Evolutionary conservation across 1,139 yeast species (phyloP).

Genomic region (Wickerhamiella infanticola): DNA sequence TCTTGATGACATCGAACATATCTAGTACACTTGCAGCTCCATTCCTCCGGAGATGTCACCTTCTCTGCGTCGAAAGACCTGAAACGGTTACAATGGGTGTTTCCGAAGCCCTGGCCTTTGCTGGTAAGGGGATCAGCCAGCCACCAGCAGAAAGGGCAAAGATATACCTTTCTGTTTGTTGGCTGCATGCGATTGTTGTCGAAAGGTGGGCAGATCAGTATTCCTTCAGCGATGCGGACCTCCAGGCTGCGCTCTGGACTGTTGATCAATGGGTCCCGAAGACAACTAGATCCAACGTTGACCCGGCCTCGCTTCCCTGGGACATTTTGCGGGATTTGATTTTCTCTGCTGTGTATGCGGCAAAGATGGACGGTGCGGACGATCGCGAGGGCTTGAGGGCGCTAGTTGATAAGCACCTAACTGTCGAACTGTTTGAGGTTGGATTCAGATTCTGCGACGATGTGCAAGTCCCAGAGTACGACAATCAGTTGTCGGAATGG

Average conservation of each 20-base stretch:
- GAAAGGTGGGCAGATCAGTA: neutral
- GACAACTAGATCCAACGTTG: neutral
- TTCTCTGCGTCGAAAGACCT: neutral
- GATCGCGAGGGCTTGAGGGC: neutral
- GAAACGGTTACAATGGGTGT: neutral
- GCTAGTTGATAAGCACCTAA: neutral
- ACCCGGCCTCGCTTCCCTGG: neutral
- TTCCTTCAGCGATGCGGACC: constrained; percentile 1
- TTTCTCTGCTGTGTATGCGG: neutral
- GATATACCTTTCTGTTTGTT: neutral
- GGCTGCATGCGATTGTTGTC: constrained; percentile 1
- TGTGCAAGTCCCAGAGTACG: neutral
- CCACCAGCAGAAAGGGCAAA: neutral
- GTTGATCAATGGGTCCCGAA: neutral
- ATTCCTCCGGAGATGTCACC: neutral
- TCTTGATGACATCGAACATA: neutral
- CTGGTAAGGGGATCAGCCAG: neutral
- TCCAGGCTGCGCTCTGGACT: neutral
- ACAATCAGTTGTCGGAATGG: neutral
- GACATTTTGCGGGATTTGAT: neutral
- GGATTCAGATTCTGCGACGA: neutral
- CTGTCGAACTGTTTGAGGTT: neutral
- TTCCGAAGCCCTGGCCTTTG: neutral
- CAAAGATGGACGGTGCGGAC: neutral
- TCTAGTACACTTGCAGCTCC: neutral